Conservation (phyloP, 495 filamentous ascomycete genomes). For the Penicillium tannophilum region DNA sequence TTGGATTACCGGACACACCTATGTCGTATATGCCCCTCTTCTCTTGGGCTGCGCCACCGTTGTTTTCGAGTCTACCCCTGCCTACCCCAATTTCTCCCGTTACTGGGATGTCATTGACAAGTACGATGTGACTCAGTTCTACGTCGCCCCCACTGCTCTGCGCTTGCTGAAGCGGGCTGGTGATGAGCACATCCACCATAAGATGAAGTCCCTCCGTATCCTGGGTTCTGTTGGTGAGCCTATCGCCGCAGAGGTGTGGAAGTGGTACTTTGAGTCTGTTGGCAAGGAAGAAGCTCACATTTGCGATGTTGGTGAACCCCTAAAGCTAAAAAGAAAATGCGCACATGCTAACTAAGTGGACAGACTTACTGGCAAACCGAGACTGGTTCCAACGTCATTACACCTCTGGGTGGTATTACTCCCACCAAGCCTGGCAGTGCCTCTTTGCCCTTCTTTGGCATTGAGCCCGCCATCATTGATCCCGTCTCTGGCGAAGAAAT, state of each 20-base stretch:
- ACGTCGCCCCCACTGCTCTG: conserved; percentile 94
- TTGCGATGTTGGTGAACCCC: conserved; percentile 74
- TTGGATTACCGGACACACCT: conserved; percentile 99
- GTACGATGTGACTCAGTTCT: conserved; percentile 96
- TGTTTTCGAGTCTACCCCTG: conserved; percentile 98
- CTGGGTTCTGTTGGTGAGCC: conserved; percentile 98
- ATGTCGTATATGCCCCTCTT: conserved; percentile 95
- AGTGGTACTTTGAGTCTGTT: conserved; percentile 98
- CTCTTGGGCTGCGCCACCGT: conserved; percentile 91
- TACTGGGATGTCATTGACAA: conserved; percentile 99
- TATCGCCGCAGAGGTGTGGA: conserved; percentile 98
- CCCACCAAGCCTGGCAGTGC: conserved; percentile 61
- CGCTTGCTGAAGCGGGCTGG: conserved; percentile 93
- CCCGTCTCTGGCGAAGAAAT: conserved; percentile 94
- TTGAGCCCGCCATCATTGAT: conserved; percentile 97
- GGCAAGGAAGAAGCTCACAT: conserved; percentile 93
- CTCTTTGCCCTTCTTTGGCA: conserved; percentile 84
- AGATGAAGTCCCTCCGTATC: conserved; percentile 87
- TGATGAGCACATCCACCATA: conserved; percentile 81
- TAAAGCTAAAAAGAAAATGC: background rate
- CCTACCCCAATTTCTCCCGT: conserved; percentile 95
- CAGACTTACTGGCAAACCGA: conserved; percentile 99
- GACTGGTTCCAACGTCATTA: conserved; percentile 88
- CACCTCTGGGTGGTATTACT: conserved; percentile 58
- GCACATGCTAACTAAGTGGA: background rate